Evolutionary conservation across 2,329 filamentous ascomycete species (phyloP).

Genomic region (Sporothrix sp.): DNA sequence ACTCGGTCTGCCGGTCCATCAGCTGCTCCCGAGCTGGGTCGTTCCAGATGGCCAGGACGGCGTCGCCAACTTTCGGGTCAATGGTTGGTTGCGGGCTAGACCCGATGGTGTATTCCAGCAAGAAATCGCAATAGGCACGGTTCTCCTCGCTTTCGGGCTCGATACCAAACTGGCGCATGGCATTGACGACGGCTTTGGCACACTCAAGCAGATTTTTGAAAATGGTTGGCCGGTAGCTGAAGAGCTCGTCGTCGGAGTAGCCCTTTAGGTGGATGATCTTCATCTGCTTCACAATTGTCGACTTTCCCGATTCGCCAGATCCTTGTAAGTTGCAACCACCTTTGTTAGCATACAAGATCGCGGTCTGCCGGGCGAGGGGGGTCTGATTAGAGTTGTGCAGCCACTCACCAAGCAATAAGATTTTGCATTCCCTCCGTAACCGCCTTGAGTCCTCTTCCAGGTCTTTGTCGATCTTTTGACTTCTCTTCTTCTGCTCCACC

Average conservation of each 20-base stretch:
- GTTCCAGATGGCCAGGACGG: slow-evolving; percentile 80
- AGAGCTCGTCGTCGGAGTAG: slow-evolving; percentile 87
- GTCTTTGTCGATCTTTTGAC: slow-evolving; percentile 86
- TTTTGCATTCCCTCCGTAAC: slow-evolving; percentile 97
- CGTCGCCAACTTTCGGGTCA: slow-evolving; percentile 69
- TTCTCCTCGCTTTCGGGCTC: slow-evolving; percentile 64
- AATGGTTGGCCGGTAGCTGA: slow-evolving; percentile 88
- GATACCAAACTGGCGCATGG: slow-evolving; percentile 86
- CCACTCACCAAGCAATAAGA: slow-evolving; percentile 74
- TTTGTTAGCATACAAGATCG: slow-evolving; percentile 10
- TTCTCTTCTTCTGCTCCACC: slow-evolving; percentile 88
- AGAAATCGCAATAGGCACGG: slow-evolving; percentile 64
- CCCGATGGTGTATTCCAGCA: slow-evolving; percentile 82
- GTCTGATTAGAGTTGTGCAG: too few relatives aligned
- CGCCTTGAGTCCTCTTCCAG: slow-evolving; percentile 91
- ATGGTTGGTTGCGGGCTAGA: slow-evolving; percentile 80
- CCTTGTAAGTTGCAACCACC: slow-evolving; percentile 52
- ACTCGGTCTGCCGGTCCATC: slow-evolving; percentile 92
- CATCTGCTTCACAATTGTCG: slow-evolving; percentile 99
- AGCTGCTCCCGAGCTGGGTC: slow-evolving; percentile 74
- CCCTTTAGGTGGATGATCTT: slow-evolving; percentile 99
- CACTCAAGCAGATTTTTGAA: slow-evolving; percentile 98
- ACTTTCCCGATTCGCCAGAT: slow-evolving; percentile 97
- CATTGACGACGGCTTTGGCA: slow-evolving; percentile 82
- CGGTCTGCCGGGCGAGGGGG: too few relatives aligned